Evolutionary conservation across 306 rosid species (phyloP).

Genomic region (Rosa lucieae): DNA sequence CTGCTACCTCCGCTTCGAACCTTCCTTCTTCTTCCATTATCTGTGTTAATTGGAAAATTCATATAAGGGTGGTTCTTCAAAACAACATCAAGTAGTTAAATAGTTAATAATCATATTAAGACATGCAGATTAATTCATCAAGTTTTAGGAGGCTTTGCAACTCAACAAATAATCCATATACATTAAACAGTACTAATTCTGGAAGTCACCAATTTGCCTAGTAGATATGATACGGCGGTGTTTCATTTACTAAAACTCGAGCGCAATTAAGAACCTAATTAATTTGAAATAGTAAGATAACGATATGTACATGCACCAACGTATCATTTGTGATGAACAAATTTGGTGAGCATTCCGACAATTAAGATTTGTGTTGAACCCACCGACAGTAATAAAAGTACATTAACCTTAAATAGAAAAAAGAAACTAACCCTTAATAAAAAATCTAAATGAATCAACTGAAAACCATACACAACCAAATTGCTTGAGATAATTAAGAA

Average conservation of each 20-base stretch:
- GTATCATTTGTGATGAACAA: too few relatives aligned
- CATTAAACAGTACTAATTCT: not conserved
- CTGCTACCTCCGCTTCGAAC: constrained; percentile 83
- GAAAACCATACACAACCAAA: not conserved
- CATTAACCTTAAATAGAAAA: not conserved
- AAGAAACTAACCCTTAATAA: not conserved
- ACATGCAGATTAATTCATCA: not conserved
- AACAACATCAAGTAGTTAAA: constrained; percentile 7
- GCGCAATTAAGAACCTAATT: not conserved
- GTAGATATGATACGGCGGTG: not conserved
- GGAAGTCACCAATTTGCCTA: not conserved
- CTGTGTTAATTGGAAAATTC: constrained; percentile 36
- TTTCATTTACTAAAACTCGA: not conserved
- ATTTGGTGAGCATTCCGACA: not conserved
- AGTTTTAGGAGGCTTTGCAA: not conserved
- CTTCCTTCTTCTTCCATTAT: constrained; percentile 89
- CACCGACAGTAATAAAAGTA: not conserved
- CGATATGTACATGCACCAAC: not conserved
- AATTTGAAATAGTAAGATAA: not conserved
- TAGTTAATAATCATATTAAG: not conserved
- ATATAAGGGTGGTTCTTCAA: not conserved
- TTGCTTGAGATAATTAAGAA: not conserved
- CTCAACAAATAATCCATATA: not conserved
- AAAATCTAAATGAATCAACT: not conserved
- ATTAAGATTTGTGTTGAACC: not conserved